Evolutionary conservation across 2,329 filamentous ascomycete genomes (phyloP).

Genomic region (Stemphylium vesicarium): DNA sequence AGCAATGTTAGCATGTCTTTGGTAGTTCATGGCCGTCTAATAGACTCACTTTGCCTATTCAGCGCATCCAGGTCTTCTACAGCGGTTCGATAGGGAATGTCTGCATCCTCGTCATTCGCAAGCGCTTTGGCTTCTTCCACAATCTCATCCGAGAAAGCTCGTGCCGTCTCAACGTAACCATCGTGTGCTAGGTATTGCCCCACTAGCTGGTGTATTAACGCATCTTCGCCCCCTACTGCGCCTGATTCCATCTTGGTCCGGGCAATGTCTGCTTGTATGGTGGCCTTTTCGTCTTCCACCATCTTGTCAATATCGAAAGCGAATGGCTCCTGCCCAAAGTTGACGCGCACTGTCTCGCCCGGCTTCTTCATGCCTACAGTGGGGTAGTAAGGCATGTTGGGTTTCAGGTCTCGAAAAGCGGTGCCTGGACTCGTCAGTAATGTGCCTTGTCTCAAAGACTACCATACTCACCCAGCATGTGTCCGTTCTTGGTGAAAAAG

Average conservation of each 20-base stretch:
- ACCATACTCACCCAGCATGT: slow-evolving; percentile 58
- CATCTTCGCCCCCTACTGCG: slow-evolving; percentile 67
- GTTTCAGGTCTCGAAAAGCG: slow-evolving; percentile 71
- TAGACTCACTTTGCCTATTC: slow-evolving; percentile 76
- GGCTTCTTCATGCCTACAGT: slow-evolving; percentile 71
- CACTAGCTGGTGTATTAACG: slow-evolving; percentile 81
- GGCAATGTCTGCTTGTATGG: slow-evolving; percentile 44
- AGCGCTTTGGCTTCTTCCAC: slow-evolving; percentile 74
- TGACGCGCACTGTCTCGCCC: slow-evolving; percentile 63
- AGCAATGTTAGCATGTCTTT: slow-evolving; percentile 7
- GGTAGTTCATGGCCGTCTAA: neutral
- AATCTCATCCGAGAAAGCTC: slow-evolving; percentile 85
- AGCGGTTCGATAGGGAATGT: slow-evolving; percentile 66
- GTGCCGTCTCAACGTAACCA: slow-evolving; percentile 91
- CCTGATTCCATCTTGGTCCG: slow-evolving; percentile 23
- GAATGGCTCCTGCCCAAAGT: slow-evolving; percentile 76
- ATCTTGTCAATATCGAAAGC: slow-evolving; percentile 89
- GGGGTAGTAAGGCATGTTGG: slow-evolving; percentile 67
- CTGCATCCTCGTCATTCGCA: slow-evolving; percentile 59
- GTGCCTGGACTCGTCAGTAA: slow-evolving; percentile 58
- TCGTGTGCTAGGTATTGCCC: slow-evolving; percentile 93
- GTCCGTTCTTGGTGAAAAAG: slow-evolving; percentile 71
- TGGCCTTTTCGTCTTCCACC: slow-evolving; percentile 57
- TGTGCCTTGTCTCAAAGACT: neutral
- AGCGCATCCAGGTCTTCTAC: slow-evolving; percentile 86